phyloP scores from a whole-genome alignment of 2,329 filamentous ascomycete species.

The Madurella mycetomatis region DNA sequence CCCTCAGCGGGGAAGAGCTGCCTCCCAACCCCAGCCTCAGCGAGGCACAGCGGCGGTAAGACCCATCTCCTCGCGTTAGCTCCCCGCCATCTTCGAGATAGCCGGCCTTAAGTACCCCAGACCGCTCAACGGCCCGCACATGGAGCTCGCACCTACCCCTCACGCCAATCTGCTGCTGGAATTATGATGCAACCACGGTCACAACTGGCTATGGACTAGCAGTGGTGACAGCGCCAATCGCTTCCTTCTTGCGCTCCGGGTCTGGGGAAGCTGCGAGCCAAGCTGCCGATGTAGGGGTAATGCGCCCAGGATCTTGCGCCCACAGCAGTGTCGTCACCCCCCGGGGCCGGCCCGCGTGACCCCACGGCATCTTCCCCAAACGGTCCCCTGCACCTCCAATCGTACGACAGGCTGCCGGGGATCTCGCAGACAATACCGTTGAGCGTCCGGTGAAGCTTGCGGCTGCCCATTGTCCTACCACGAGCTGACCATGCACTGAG shows the following conservation, averaged over 20 bases:
- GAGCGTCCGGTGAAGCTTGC: neutral
- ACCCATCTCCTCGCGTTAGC: neutral
- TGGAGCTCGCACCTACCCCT: neutral
- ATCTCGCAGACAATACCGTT: constrained; percentile 4
- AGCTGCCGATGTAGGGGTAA: neutral
- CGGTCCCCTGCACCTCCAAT: constrained; percentile 19
- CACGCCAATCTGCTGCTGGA: neutral
- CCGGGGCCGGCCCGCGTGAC: constrained; percentile 21
- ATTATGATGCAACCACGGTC: neutral
- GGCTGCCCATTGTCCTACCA: constrained; percentile 5
- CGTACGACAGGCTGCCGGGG: constrained; percentile 18
- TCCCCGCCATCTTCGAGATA: neutral
- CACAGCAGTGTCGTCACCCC: constrained; percentile 18
- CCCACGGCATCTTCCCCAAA: constrained; percentile 13
- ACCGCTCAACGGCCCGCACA: neutral
- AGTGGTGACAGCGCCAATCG: constrained; percentile 1
- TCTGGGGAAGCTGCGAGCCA: constrained; percentile 1
- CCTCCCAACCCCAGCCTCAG: constrained; percentile 1
- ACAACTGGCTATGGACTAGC: neutral
- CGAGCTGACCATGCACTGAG: constrained; percentile 13
- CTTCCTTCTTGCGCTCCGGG: neutral
- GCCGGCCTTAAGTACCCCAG: neutral
- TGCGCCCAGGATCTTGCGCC: neutral
- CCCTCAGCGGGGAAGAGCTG: constrained; percentile 26
- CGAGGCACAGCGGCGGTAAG: constrained; percentile 17